Conservation (phyloP, 345 rosid genomes). For the Salix suchowensis region DNA sequence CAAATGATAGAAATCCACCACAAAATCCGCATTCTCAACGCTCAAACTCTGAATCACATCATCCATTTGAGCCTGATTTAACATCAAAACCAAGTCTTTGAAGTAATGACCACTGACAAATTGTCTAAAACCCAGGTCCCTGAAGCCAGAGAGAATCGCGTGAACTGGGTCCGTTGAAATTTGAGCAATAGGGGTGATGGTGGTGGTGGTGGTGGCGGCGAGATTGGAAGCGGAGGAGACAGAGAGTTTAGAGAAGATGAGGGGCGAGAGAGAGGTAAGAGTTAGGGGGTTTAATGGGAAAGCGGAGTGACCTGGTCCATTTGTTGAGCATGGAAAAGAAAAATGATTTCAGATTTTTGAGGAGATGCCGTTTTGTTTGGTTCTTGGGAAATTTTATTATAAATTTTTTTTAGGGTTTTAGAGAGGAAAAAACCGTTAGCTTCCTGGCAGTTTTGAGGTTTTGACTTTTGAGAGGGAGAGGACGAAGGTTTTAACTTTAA, state of each 20-base stretch:
- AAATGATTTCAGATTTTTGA: background rate
- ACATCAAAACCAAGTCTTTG: constrained; percentile 26
- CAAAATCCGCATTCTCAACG: constrained; percentile 41
- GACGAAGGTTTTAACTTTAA: too few species aligned
- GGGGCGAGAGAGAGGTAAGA: background rate
- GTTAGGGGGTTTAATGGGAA: constrained; percentile 6
- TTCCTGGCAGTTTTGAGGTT: too few species aligned
- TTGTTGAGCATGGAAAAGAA: constrained; percentile 13
- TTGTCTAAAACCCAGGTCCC: constrained; percentile 37
- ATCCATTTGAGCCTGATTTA: constrained; percentile 48
- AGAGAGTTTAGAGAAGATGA: background rate
- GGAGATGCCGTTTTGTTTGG: background rate
- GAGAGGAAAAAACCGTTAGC: background rate
- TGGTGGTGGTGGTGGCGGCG: background rate
- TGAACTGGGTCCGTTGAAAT: constrained; percentile 23
- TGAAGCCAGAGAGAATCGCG: constrained; percentile 43
- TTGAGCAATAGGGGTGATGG: background rate
- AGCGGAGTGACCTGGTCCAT: constrained; percentile 8
- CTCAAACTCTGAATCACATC: constrained; percentile 39
- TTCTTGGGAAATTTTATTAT: background rate
- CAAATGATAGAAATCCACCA: constrained; percentile 45
- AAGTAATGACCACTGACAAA: constrained; percentile 37
- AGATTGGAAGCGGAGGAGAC: background rate
- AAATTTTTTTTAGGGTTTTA: background rate
- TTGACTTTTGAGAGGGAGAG: background rate